Evolutionary conservation across 345 rosid genomes (phyloP), one percentile per base, ranked within the genome.

Genomic region (Leavenworthia alabamica): DNA sequence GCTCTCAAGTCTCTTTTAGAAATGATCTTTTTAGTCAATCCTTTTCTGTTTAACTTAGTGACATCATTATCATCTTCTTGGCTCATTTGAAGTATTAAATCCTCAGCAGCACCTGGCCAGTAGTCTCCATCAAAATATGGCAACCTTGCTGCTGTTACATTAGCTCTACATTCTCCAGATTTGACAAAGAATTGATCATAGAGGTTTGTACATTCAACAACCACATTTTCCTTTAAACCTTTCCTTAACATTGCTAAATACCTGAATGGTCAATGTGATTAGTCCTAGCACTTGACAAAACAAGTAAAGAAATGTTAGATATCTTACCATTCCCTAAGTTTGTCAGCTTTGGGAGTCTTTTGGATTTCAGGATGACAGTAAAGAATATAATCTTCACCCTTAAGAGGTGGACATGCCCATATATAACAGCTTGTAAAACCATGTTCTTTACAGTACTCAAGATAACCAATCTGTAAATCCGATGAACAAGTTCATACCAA

Each of bases 71-170:
- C 90, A 72, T 79, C 90, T 43, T 86, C 90, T 79, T 91, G 95
- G 51, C 78, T 79, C 70, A 88, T 78, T 79, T 86, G 88, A 76
- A 70, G 66, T 52, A 91, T 74, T 35, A 91, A 67, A 65, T 91
- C 96, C 75, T 88, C 98, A 1, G 98, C 96, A 48, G 90, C 88
- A 70, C 95, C 92, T 36, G 98, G 96, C 98, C 96, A 91, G 72
- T 88, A 91, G 75, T 91, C 96, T 61, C 96, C 98, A 75, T 91
- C 96, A 68, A 91, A 91, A 81, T 91, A 91, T 45, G 98, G 98
- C 51, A 91, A 77, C 82, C 98, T 88, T 14, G 95, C 84, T 19
- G 98, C 96, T 17, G 95, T 91, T 42, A 88, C 90, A 78, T 80
- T 84, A 48, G 90, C 88, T 74, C 82, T 81, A 45, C 83, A 80